A percentile compares a stretch with the other conserved stretches of the same genome.
Evolutionary conservation across 768 basidiomycete genomes (phyloP).

Genomic region (Boletus rubescentipes): DNA sequence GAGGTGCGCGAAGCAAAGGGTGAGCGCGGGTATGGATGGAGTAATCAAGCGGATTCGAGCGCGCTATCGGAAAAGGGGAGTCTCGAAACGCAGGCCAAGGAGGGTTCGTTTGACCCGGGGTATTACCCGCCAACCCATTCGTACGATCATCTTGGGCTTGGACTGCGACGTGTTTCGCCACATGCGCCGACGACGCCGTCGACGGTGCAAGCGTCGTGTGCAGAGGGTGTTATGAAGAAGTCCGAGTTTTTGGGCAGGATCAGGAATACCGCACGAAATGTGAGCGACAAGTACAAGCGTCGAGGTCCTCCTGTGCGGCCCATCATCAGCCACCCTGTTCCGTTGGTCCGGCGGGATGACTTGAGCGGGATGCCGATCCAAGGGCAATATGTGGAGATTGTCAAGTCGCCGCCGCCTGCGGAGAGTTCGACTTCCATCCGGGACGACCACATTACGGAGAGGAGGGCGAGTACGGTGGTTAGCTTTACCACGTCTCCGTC

Average conservation of each 20-base stretch:
- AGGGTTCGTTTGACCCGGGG: slow-evolving; percentile 14
- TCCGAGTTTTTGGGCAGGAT: slow-evolving; percentile 66
- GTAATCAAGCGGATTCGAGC: slow-evolving; percentile 27
- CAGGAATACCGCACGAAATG: slow-evolving; percentile 61
- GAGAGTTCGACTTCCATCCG: slow-evolving; percentile 41
- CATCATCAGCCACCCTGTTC: slow-evolving; percentile 60
- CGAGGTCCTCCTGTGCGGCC: slow-evolving; percentile 42
- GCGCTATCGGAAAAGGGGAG: slow-evolving; percentile 33
- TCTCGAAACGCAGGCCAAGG: slow-evolving; percentile 27
- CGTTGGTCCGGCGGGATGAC: slow-evolving; percentile 28
- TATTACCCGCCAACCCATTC: slow-evolving; percentile 18
- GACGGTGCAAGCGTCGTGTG: slow-evolving; percentile 30
- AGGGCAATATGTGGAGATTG: slow-evolving; percentile 35
- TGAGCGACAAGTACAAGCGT: slow-evolving; percentile 58
- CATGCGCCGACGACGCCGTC: slow-evolving; percentile 42
- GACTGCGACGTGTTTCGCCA: slow-evolving; percentile 49
- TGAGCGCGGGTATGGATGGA: slow-evolving; percentile 33
- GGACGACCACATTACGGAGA: slow-evolving; percentile 31
- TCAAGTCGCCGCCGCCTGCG: slow-evolving; percentile 14
- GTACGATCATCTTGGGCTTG: slow-evolving; percentile 39
- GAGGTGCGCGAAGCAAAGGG: slow-evolving; percentile 15
- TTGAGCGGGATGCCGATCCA: slow-evolving; percentile 27
- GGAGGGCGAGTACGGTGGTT: slow-evolving; percentile 42
- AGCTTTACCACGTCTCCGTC: slow-evolving; percentile 58
- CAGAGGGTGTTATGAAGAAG: slow-evolving; percentile 66